phyloP scores from a whole-genome alignment of 2,329 filamentous ascomycete species.

The Hymenoscyphus albidus region DNA sequence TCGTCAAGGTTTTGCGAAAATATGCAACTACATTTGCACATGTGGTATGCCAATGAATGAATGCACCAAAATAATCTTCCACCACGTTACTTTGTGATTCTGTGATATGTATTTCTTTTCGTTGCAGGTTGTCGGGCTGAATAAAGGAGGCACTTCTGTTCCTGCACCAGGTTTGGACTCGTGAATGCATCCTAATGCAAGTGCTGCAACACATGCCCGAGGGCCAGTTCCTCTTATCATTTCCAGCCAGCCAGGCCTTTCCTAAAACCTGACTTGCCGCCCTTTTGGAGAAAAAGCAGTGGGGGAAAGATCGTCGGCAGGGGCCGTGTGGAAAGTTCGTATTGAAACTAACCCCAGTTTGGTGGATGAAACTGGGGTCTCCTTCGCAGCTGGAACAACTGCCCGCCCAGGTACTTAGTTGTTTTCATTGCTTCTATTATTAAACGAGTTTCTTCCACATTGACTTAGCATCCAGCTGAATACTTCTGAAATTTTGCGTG shows the following conservation, averaged over 20 bases:
- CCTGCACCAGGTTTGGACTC: neutral
- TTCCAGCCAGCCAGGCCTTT: neutral
- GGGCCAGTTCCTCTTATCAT: neutral
- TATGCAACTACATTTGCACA: constrained; percentile 19
- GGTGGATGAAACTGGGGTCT: constrained; percentile 2
- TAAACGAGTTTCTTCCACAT: neutral
- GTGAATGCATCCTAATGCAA: neutral
- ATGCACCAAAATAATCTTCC: constrained; percentile 11
- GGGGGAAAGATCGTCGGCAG: neutral
- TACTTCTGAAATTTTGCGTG: neutral
- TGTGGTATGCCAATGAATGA: constrained; percentile 25
- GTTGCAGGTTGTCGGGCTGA: neutral
- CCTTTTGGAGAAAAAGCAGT: neutral
- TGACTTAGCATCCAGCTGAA: neutral
- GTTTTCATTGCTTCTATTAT: neutral
- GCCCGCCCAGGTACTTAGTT: neutral
- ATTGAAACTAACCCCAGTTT: constrained; percentile 2
- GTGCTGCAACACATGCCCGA: neutral
- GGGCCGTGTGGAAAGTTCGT: neutral
- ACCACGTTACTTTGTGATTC: neutral
- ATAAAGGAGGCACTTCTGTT: neutral
- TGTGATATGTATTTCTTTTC: neutral
- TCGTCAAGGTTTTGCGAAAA: constrained; percentile 7
- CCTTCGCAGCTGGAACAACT: neutral
- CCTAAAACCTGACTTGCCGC: neutral